These are phyloP conservation scores for Aureobasidium uvarum DNA, from an alignment of 2,329 filamentous ascomycete genomes.

Conservation along the genomic window DNA sequence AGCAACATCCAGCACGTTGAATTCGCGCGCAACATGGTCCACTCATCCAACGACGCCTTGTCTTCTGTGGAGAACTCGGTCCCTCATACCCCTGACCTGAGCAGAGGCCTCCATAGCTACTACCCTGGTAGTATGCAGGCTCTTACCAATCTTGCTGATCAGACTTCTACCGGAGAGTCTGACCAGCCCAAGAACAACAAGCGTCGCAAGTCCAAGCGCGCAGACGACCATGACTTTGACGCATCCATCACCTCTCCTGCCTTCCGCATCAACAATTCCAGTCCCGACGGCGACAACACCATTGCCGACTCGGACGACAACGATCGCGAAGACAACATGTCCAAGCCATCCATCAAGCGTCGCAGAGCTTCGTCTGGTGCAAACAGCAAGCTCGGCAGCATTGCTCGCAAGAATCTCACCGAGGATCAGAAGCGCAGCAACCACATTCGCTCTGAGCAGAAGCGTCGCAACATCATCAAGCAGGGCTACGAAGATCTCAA, in stretches of 20 bases:
- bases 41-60: background rate
- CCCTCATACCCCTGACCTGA: slow-evolving; percentile 19
- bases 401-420: slow-evolving; percentile 56
- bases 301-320: slow-evolving; percentile 9
- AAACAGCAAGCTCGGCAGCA: slow-evolving; percentile 8
- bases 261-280: slow-evolving; percentile 14
- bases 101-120: slow-evolving; percentile 2
- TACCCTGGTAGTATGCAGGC: slow-evolving; percentile 17
- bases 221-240: slow-evolving; percentile 1
- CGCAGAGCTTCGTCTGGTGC: slow-evolving; percentile 21
- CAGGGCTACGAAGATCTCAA: slow-evolving; percentile 79
- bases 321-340: background rate
- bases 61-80: slow-evolving; percentile 20
- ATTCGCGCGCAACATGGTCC: slow-evolving; percentile 15
- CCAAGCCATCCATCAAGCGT: slow-evolving; percentile 9
- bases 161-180: slow-evolving; percentile 1
- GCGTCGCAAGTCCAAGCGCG: slow-evolving; percentile 21
- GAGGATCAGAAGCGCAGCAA: slow-evolving; percentile 83
- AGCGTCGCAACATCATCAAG: slow-evolving; percentile 76
- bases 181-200: slow-evolving; percentile 14
- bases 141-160: background rate
- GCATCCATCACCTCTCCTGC: slow-evolving; percentile 6
- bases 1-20: slow-evolving; percentile 15
- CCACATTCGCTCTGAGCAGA: slow-evolving; percentile 85
- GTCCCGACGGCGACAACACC: slow-evolving; percentile 20